Evolutionary conservation across 352 stramenopile species (phyloP), one percentile per base, ranked within the genome.

Genomic region (Pythium apleroticum): DNA sequence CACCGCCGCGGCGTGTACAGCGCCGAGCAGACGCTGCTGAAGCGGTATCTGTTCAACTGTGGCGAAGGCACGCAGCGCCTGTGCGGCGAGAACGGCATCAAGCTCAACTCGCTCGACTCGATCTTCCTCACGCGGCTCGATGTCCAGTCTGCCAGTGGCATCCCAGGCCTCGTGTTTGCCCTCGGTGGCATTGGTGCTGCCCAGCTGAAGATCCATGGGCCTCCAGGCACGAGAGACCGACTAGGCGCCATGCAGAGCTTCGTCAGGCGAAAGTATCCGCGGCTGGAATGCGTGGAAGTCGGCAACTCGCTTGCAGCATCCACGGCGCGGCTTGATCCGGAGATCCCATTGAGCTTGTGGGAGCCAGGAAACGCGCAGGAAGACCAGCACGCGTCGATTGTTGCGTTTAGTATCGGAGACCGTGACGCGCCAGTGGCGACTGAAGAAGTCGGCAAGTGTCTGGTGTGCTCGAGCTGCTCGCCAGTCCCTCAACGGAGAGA

Each of bases 41-140:
- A 84, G 66, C 71, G 77, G 24, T 89, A 90, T 30, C 50, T 91
- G 12, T 90, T 91, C 65, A 90, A 91, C 57, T 91, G 80, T 53
- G 81, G 81, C 41, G 81, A 90, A 67, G 79, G 81, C 22, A 89
- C 81, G 6, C 80, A 90, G 48, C 77, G 81, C 3, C 72, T 91
- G 9, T 86, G 78, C 19, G 79, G 80, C 28, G 83, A 91, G 60
- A 89, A 88, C 64, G 72, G 80, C 17, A 76, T 90, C 50, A 91
- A 89, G 63, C 72, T 91, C 41, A 81, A 73, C 55, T 87, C 80
- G 9, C 70, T 91, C 22, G 80, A 88, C 54, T 69, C 80, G 39
- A 76, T 90, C 52, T 91, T 86, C 59, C 76, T 89, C 63, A 90
- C 83, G n/a, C 78, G 78, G 27, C 77, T 91, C 22, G 76, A 86